Evolutionary conservation across 2,329 filamentous ascomycete species (phyloP), one percentile per base, ranked within the genome.

Genomic region (Myrmaecium sp.): DNA sequence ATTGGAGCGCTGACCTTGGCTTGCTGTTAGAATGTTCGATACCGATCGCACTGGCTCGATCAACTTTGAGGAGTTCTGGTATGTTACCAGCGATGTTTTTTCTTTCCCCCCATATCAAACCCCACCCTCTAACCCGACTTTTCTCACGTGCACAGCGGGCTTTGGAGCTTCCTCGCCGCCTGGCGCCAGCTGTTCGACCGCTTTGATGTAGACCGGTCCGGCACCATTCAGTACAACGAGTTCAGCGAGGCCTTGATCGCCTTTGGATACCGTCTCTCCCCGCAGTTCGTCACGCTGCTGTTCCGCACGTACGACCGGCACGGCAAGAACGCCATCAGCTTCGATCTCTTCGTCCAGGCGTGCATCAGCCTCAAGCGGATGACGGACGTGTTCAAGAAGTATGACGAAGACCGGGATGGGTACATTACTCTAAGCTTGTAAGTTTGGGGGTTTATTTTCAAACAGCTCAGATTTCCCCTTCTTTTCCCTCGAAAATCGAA

Each of bases 371-470:
- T 98, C 43, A 94, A 95, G 67, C 69, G 89, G 41, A 95, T 98
- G 86, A 98, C 89, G 33, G 89, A 98, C 52, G 83, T 93, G 15
- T 98, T 98, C 52, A 98, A 98, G 65, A 86, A 84, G 55, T 98
- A 95, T 51, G 89, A 98, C 41, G 80, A 92, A 43, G 89, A 98
- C 52, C 70, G 89, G 21, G 89, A 95, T 54, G 89, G 89, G 2
- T 95, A 84, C 35, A 66, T 66, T 33, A 66, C 62, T 22, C 39
- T 66, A 41, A 64, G 59, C 41, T 66, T 66, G 59, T 63, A 49
- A 55, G 60, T 61, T 25, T 15, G 5, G n/a, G 16, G 11, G 13
- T 11, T 9, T 24, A 21, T 22, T 21, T 23, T 28, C 13, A 6
- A 18, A 11, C 15, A 30, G 10, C 16, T n/a, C 9, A n/a, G 10